Evolutionary conservation across 2,329 filamentous ascomycete species (phyloP), one percentile per base, ranked within the genome.

Genomic region (Fusarium denticulatum): DNA sequence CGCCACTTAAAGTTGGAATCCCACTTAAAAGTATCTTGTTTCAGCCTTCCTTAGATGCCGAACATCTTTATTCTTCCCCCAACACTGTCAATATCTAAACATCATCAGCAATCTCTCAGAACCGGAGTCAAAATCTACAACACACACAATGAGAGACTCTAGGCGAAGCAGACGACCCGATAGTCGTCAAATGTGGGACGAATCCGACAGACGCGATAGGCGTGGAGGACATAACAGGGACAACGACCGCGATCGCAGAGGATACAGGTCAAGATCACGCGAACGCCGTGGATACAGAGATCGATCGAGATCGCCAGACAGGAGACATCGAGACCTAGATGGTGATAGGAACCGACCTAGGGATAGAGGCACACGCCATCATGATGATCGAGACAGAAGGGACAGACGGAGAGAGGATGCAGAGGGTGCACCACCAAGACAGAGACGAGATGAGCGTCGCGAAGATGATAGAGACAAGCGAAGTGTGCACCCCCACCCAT

Each of bases 151-250:
- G 80, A 77, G 73, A 55, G 82, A 83, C 69, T 68, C 79, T 22
- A 79, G 81, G 55, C 79, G 81, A 52, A 69, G 72, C 32, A 79
- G 81, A 58, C 80, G 82, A 50, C 79, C 80, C 30, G 90, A 92
- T 74, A 89, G 87, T 80, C 87, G 87, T 57, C 85, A 88, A 59
- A 90, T 89, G 86, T 90, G 89, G 88, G 90, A 92, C 70, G 86
- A 88, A 46, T 82, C 85, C 16, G 84, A 86, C 61, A 82, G 84
- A 24, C 82, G 81, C 60, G 80, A 80, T 60, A 80, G 82, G 34
- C 76, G 79, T 16, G 75, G 77, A 45, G 75, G 76, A 22, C 70
- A 75, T 58, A 76, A 80, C n/a, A 73, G 78, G 7, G 79, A 80
- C 53, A 74, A 77, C 45, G 79, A 81, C 56, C 76, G 81, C 43